Percentiles rank a stretch among this genome's conserved stretches.
Evolutionary conservation across 108 stramenopile genomes (phyloP).

Genomic region (Pseudonitzschia delicatissima): DNA sequence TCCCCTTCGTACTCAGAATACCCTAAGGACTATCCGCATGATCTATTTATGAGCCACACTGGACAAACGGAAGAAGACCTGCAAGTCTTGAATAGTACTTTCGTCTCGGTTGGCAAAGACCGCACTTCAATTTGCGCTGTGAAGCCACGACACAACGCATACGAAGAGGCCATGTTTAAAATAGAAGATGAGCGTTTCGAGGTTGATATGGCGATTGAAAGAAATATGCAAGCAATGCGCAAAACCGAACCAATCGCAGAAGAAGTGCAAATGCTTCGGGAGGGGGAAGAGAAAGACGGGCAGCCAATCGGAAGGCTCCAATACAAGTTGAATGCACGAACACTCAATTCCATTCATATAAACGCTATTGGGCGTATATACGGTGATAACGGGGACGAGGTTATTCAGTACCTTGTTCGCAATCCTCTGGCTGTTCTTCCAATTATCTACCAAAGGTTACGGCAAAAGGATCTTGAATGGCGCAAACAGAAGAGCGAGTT

Average conservation of each 20-base stretch:
- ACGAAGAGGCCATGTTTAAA: constrained; percentile 77
- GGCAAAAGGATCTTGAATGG: constrained; percentile 97
- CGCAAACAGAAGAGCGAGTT: constrained; percentile 64
- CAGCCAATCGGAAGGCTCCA: constrained; percentile 86
- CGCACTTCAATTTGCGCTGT: constrained; percentile 32
- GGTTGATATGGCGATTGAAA: constrained; percentile 98
- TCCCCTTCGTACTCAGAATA: constrained; percentile 74
- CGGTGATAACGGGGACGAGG: constrained; percentile 84
- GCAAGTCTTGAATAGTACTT: constrained; percentile 48
- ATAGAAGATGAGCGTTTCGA: constrained; percentile 92
- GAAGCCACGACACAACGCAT: constrained; percentile 53
- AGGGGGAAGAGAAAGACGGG: constrained; percentile 80
- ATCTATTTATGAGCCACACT: constrained; percentile 42
- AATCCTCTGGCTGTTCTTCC: constrained; percentile 94
- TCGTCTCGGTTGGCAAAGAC: constrained; percentile 51
- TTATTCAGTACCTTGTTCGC: constrained; percentile 88
- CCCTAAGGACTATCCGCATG: constrained; percentile 62
- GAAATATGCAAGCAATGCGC: constrained; percentile 82
- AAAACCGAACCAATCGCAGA: constrained; percentile 91
- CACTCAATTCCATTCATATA: constrained; percentile 70
- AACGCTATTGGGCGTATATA: constrained; percentile 84
- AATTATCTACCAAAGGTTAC: constrained; percentile 89
- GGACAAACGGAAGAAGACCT: constrained; percentile 53
- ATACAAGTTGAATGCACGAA: constrained; percentile 63
- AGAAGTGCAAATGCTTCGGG: constrained; percentile 74